Conservation (phyloP, 2,329 filamentous ascomycete genomes). For the Verticillium nubilum region DNA sequence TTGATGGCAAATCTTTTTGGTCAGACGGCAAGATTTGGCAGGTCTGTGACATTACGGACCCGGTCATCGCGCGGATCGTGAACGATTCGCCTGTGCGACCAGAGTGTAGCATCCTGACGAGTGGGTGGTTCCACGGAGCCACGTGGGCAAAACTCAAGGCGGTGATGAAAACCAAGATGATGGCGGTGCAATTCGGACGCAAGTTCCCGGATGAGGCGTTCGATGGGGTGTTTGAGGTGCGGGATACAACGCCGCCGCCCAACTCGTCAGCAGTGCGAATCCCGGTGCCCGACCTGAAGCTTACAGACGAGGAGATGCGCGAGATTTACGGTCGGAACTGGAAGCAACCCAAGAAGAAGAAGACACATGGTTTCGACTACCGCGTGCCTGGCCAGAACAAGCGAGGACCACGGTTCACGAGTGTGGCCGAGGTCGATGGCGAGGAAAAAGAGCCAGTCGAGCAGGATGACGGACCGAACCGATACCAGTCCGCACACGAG, state of each 20-base stretch:
- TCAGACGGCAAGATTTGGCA: slow-evolving; percentile 91
- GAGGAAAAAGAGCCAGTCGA: slow-evolving; percentile 3
- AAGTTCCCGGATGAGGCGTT: slow-evolving; percentile 43
- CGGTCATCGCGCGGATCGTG: slow-evolving; percentile 62
- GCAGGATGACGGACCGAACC: not conserved
- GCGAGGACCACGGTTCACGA: not conserved
- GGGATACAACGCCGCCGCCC: slow-evolving; percentile 24
- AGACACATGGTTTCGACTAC: slow-evolving; percentile 12
- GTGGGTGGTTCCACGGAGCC: slow-evolving; percentile 82
- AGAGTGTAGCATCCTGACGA: slow-evolving; percentile 53
- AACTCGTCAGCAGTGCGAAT: slow-evolving; percentile 25
- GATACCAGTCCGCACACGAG: slow-evolving; percentile 3
- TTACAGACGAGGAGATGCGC: slow-evolving; percentile 29
- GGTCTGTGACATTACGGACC: slow-evolving; percentile 85
- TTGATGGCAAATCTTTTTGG: slow-evolving; percentile 71
- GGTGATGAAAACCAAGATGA: slow-evolving; percentile 83
- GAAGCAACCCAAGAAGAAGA: slow-evolving; percentile 17
- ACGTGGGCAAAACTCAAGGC: slow-evolving; percentile 78
- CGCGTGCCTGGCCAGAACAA: slow-evolving; percentile 11
- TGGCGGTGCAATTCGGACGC: slow-evolving; percentile 55
- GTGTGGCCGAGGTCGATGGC: slow-evolving; percentile 4
- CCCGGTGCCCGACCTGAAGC: slow-evolving; percentile 30
- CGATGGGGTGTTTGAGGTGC: slow-evolving; percentile 31
- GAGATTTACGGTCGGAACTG: slow-evolving; percentile 26
- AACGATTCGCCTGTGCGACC: slow-evolving; percentile 54